Evolutionary conservation across 2,329 filamentous ascomycete genomes (phyloP).

Genomic region (Volutella citrinella): DNA sequence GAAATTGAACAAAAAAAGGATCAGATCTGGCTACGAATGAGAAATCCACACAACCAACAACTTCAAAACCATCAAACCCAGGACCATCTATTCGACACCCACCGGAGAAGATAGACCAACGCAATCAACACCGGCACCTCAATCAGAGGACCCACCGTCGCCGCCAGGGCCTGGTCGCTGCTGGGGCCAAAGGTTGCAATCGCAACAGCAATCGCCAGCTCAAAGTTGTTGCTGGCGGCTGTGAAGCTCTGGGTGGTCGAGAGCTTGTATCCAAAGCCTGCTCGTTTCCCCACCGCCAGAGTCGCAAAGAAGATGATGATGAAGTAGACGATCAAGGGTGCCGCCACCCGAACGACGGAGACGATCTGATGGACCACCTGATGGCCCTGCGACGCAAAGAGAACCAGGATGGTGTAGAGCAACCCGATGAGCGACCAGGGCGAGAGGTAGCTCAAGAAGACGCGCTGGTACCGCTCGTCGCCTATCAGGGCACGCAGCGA

Average conservation of each 20-base stretch:
- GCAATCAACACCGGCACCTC: slow-evolving; percentile 80
- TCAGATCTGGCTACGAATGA: no score
- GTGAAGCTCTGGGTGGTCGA: slow-evolving; percentile 80
- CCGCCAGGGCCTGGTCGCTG: slow-evolving; percentile 76
- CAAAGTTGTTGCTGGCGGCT: slow-evolving; percentile 90
- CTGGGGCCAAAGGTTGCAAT: slow-evolving; percentile 75
- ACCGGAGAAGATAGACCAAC: slow-evolving; percentile 71
- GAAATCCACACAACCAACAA: no score
- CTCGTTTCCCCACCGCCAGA: slow-evolving; percentile 55
- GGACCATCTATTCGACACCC: slow-evolving; percentile 49
- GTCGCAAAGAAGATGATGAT: slow-evolving; percentile 69
- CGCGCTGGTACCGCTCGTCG: slow-evolving; percentile 59
- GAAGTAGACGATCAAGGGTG: slow-evolving; percentile 82
- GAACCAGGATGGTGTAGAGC: slow-evolving; percentile 80
- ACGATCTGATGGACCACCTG: slow-evolving; percentile 81
- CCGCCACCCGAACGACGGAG: slow-evolving; percentile 75
- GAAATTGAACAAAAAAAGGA: no score
- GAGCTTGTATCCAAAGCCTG: slow-evolving; percentile 72
- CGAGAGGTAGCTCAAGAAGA: slow-evolving; percentile 67
- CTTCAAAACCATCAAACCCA: no score
- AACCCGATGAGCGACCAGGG: slow-evolving; percentile 80
- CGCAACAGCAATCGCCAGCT: slow-evolving; percentile 84
- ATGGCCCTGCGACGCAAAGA: slow-evolving; percentile 78
- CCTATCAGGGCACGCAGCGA: slow-evolving; percentile 53
- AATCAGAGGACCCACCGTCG: slow-evolving; percentile 81